Evolutionary conservation across 805 yeast species (phyloP).

Genomic region (Starmerella powellii): DNA sequence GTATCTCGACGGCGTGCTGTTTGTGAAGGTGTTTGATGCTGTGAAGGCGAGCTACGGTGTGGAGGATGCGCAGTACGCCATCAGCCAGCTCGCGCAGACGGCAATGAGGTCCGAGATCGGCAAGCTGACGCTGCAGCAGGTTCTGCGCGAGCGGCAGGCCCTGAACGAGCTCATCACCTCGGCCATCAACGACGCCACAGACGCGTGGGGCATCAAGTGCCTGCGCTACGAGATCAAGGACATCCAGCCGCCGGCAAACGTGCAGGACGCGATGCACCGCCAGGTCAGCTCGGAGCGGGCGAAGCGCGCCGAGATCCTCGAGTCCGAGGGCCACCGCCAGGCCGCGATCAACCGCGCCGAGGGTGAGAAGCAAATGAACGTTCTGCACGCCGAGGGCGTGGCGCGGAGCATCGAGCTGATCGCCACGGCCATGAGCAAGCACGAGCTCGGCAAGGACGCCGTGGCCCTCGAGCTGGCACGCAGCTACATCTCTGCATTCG

Average conservation of each 20-base stretch:
- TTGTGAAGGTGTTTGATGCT: slow-evolving; percentile 65
- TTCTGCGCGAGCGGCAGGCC: slow-evolving; percentile 60
- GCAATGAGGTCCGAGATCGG: slow-evolving; percentile 88
- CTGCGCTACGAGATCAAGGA: slow-evolving; percentile 78
- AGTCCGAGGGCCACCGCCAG: slow-evolving; percentile 73
- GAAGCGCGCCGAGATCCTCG: slow-evolving; percentile 76
- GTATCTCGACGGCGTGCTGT: slow-evolving; percentile 74
- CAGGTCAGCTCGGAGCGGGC: slow-evolving; percentile 81
- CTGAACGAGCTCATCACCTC: slow-evolving; percentile 60
- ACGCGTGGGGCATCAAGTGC: slow-evolving; percentile 76
- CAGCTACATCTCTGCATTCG: slow-evolving; percentile 70
- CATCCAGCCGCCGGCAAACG: slow-evolving; percentile 76
- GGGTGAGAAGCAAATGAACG: slow-evolving; percentile 59
- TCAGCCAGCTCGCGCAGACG: slow-evolving; percentile 76
- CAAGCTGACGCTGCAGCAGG: slow-evolving; percentile 65
- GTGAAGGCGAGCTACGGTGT: slow-evolving; percentile 81
- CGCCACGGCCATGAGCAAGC: slow-evolving; percentile 53
- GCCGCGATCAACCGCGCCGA: slow-evolving; percentile 73
- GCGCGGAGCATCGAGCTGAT: slow-evolving; percentile 55
- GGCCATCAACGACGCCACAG: slow-evolving; percentile 75
- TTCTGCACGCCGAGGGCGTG: slow-evolving; percentile 72
- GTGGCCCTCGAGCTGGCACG: slow-evolving; percentile 72
- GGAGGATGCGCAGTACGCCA: slow-evolving; percentile 77
- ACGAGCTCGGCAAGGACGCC: slow-evolving; percentile 65
- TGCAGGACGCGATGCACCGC: slow-evolving; percentile 81